Conservation (phyloP, 2,329 filamentous ascomycete species). For the Trichoderma sp. region DNA sequence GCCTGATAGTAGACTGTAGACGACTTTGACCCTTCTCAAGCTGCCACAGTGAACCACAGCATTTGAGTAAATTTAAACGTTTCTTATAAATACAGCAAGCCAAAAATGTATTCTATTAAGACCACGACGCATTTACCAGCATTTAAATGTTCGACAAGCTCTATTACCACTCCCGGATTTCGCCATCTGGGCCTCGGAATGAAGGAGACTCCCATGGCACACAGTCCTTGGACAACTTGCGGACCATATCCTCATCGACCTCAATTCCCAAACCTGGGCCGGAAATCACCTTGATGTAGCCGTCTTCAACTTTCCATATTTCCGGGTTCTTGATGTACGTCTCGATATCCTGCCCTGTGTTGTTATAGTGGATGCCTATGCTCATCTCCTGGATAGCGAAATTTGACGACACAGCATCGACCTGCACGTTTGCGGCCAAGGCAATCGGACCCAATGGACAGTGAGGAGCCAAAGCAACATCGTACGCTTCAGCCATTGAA, state of each 20-base stretch:
- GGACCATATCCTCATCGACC: conserved; percentile 65
- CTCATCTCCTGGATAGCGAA: conserved; percentile 78
- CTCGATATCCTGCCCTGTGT: conserved; percentile 59
- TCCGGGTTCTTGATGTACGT: conserved; percentile 63
- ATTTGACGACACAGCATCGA: conserved; percentile 58
- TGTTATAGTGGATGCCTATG: conserved; percentile 76
- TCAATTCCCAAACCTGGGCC: conserved; percentile 67
- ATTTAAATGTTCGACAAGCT: background rate
- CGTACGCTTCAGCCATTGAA: conserved; percentile 68
- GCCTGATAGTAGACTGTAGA: background rate
- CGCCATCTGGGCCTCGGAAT: conserved; percentile 65
- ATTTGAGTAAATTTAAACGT: background rate
- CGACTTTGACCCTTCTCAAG: background rate
- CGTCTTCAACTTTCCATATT: conserved; percentile 64
- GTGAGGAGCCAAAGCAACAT: conserved; percentile 70
- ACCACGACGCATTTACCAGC: background rate
- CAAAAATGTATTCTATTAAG: background rate
- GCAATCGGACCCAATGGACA: conserved; percentile 72
- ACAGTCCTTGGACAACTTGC: conserved; percentile 54
- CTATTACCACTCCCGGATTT: conserved; percentile 63
- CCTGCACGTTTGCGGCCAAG: conserved; percentile 66
- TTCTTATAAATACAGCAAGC: background rate
- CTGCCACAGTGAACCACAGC: background rate
- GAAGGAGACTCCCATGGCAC: conserved; percentile 63
- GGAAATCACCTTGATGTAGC: conserved; percentile 58